Percentiles rank a stretch among this genome's conserved stretches.
Conservation (phyloP, 768 basidiomycete species). For the Daedalea quercina region DNA sequence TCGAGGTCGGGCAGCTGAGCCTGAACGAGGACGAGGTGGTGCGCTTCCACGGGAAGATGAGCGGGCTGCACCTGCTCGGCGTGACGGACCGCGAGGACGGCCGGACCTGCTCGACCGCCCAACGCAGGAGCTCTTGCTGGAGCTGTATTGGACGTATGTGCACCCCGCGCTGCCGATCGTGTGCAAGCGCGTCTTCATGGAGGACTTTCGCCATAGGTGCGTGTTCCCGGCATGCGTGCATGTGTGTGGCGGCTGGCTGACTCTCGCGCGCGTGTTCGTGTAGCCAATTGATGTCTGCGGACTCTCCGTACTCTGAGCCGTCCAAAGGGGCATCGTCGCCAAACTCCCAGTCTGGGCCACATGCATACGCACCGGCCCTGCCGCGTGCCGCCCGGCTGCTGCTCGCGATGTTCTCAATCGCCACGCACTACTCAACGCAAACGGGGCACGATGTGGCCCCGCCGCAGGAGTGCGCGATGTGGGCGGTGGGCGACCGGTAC, state of each 20-base stretch:
- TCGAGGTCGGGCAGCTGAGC: constrained; percentile 72
- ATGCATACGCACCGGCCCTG: constrained; percentile 35
- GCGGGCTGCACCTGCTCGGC: constrained; percentile 70
- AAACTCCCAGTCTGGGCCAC: constrained; percentile 21
- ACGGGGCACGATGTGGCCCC: constrained; percentile 21
- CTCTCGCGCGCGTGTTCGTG: constrained; percentile 1
- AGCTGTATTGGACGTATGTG: constrained; percentile 77
- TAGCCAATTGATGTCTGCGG: constrained; percentile 11
- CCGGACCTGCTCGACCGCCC: constrained; percentile 50
- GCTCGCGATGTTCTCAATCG: constrained; percentile 78
- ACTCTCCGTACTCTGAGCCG: constrained; percentile 26
- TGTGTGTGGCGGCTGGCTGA: not conserved
- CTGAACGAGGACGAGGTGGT: constrained; percentile 74
- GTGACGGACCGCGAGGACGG: constrained; percentile 42
- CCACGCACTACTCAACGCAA: constrained; percentile 57
- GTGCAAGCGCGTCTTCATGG: constrained; percentile 63
- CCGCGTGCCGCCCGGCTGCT: constrained; percentile 62
- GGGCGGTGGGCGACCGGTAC: constrained; percentile 73
- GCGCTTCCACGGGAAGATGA: constrained; percentile 81
- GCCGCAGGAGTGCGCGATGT: constrained; percentile 58
- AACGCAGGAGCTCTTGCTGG: constrained; percentile 62
- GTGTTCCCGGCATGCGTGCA: constrained; percentile 10
- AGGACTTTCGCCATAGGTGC: constrained; percentile 40
- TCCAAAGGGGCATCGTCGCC: constrained; percentile 16
- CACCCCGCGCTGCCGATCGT: constrained; percentile 76